Percentiles rank a stretch among this genome's conserved stretches.
phyloP scores from a whole-genome alignment of 306 rosid genomes.

The Lathyrus sativus region DNA sequence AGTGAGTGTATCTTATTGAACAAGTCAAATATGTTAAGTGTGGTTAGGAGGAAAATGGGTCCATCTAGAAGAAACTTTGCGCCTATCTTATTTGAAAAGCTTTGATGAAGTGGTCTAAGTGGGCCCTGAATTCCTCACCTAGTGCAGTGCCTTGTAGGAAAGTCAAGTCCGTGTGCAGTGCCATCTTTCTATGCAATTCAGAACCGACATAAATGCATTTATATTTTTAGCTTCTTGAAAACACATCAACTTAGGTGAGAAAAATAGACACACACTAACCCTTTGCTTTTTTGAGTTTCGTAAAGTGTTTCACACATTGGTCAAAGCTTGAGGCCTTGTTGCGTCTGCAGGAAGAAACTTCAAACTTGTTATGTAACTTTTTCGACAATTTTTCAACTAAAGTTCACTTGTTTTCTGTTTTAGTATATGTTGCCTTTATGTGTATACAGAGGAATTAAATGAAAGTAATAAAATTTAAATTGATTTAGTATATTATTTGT shows the following conservation, averaged over 20 bases:
- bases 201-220: slow-evolving; percentile 49
- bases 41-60: background rate
- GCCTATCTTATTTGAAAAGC: slow-evolving; percentile 53
- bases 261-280: slow-evolving; percentile 24
- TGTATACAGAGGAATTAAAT: too few relatives aligned
- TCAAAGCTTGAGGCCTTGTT: slow-evolving; percentile 51
- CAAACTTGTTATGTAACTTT: slow-evolving; percentile 38
- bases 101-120: slow-evolving; percentile 2
- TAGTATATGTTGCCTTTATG: background rate
- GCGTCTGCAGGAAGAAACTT: slow-evolving; percentile 47
- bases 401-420: background rate
- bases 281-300: slow-evolving; percentile 27
- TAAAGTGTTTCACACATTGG: slow-evolving; percentile 47
- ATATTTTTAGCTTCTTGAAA: slow-evolving; percentile 55
- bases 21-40: background rate
- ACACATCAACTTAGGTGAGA: slow-evolving; percentile 40
- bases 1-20: background rate
- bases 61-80: slow-evolving; percentile 23
- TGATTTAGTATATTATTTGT: too few relatives aligned
- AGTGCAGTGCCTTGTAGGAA: slow-evolving; percentile 21
- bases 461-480: too few relatives aligned
- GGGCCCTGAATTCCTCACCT: slow-evolving; percentile 44
- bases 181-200: background rate
- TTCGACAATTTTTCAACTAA: background rate
- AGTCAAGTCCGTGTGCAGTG: slow-evolving; percentile 51